These are phyloP conservation scores for Leishmania turanica DNA, from an alignment of 208 protist genomes.

Conservation along the genomic window DNA sequence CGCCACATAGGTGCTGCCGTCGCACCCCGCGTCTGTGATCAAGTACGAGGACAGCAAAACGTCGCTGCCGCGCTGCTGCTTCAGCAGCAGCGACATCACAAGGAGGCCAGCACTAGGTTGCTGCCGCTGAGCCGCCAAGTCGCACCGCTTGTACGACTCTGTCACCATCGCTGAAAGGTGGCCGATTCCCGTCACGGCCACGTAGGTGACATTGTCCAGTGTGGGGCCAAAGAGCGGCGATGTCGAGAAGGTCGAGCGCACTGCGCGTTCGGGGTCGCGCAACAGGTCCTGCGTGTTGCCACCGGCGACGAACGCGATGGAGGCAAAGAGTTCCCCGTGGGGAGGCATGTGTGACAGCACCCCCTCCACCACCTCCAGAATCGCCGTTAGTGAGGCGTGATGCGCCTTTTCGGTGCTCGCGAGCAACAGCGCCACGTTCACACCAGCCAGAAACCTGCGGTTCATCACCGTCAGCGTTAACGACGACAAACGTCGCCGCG, in stretches of 20 bases:
- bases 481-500: conserved; percentile 35
- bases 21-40: conserved; percentile 43
- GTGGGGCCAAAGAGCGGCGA: conserved; percentile 42
- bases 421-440: conserved; percentile 64
- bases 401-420: conserved; percentile 39
- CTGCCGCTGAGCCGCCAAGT: conserved; percentile 8
- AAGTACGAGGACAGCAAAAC: conserved; percentile 68
- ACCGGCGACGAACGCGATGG: conserved; percentile 40
- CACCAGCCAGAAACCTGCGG: conserved; percentile 56
- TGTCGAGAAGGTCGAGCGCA: conserved; percentile 38
- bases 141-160: conserved; percentile 27
- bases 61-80: conserved; percentile 50
- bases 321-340: conserved; percentile 45
- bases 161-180: conserved; percentile 19
- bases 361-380: conserved; percentile 47
- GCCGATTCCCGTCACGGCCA: conserved; percentile 30
- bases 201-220: conserved; percentile 56
- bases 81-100: conserved; percentile 57
- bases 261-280: conserved; percentile 8
- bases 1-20: conserved; percentile 33
- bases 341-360: conserved; percentile 38
- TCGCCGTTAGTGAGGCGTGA: conserved; percentile 29
- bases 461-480: conserved; percentile 47
- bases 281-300: conserved; percentile 60
- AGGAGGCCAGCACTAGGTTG: conserved; percentile 36